Conservation (phyloP, 495 filamentous ascomycete species). For the Xylaria telfairii region DNA sequence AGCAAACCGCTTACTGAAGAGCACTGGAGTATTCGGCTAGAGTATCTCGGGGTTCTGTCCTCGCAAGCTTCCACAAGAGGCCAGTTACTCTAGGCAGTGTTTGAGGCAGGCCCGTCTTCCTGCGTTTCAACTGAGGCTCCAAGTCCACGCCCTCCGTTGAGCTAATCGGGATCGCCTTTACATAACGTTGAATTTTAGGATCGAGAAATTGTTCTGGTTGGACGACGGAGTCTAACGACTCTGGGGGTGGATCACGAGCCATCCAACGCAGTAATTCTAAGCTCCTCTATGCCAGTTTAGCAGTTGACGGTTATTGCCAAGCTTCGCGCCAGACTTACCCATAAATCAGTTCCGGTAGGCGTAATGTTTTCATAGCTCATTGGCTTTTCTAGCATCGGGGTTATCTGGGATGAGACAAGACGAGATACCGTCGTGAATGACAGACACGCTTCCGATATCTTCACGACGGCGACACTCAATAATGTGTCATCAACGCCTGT, state of each 20-base stretch:
- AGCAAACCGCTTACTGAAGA: constrained; percentile 38
- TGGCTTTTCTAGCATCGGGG: constrained; percentile 36
- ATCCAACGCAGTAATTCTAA: constrained; percentile 39
- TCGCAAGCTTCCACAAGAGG: constrained; percentile 35
- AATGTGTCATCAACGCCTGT: constrained; percentile 26
- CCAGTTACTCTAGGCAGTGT: constrained; percentile 26
- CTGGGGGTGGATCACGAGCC: constrained; percentile 27
- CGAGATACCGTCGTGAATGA: constrained; percentile 40
- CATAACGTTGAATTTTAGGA: constrained; percentile 32
- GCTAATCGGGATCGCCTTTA: constrained; percentile 32
- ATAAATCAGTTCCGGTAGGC: constrained; percentile 37
- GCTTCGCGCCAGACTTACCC: constrained; percentile 35
- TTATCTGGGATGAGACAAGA: constrained; percentile 42
- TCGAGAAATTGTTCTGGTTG: constrained; percentile 39
- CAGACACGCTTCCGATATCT: constrained; percentile 40
- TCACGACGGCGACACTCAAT: constrained; percentile 39
- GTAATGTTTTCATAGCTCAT: constrained; percentile 31
- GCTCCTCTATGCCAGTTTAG: constrained; percentile 43
- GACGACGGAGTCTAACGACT: constrained; percentile 19
- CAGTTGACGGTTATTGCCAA: background rate
- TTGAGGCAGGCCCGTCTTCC: constrained; percentile 33
- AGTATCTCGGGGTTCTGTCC: constrained; percentile 23
- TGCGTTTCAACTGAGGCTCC: constrained; percentile 42
- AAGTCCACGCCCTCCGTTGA: constrained; percentile 17
- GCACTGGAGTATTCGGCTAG: constrained; percentile 28